These are phyloP conservation scores for Pseudonitzschia multiseries DNA, from an alignment of 108 stramenopile species.

Conservation along the genomic window DNA sequence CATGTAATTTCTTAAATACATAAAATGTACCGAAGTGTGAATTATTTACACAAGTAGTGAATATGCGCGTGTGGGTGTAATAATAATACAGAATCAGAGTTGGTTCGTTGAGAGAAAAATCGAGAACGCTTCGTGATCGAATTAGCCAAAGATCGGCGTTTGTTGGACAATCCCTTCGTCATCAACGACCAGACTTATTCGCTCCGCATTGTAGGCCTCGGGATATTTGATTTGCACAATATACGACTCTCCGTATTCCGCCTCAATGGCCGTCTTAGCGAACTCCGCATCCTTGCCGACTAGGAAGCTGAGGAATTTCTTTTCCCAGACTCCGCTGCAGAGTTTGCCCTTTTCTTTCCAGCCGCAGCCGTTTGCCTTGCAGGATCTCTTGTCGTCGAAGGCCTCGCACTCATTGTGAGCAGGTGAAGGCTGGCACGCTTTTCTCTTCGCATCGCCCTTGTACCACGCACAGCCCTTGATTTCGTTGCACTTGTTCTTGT, in stretches of 20 bases:
- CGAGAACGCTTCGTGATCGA: neutral
- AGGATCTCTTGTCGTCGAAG: neutral
- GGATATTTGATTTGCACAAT: neutral
- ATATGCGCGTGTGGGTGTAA: too few relatives aligned
- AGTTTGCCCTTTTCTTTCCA: neutral
- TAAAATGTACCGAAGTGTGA: too few relatives aligned
- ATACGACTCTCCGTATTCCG: neutral
- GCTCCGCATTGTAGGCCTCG: neutral
- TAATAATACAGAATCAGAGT: too few relatives aligned
- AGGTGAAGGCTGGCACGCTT: neutral
- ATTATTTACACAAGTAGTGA: too few relatives aligned
- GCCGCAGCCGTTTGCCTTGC: neutral
- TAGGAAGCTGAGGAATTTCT: neutral
- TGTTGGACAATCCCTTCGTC: neutral
- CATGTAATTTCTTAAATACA: too few relatives aligned
- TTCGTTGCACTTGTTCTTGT: neutral
- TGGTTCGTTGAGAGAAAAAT: too few relatives aligned
- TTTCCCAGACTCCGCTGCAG: neutral
- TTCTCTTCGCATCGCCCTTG: neutral
- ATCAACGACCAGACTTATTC: neutral
- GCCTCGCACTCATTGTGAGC: neutral
- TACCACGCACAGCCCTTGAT: conserved; percentile 3
- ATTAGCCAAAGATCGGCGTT: neutral
- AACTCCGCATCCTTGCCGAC: neutral
- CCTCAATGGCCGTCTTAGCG: neutral